These are phyloP conservation scores for Afroboletus lepidellus DNA, from an alignment of 1,284 basidiomycete species.

Conservation along the genomic window DNA sequence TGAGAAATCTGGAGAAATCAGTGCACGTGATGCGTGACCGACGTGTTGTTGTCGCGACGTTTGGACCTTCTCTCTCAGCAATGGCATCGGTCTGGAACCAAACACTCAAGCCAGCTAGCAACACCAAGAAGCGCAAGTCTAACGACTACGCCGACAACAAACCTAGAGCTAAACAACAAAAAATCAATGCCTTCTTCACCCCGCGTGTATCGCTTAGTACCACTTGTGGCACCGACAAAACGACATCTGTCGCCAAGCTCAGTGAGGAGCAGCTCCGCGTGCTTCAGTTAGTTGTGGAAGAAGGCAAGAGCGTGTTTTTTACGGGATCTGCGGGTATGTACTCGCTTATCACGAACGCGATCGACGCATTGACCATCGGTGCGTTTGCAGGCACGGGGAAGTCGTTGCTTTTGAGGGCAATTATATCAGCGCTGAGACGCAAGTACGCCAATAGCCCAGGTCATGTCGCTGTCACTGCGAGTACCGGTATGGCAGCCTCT, in stretches of 20 bases:
- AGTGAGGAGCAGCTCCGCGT: constrained; percentile 45
- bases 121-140: constrained; percentile 44
- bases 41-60: constrained; percentile 19
- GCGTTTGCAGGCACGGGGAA: constrained; percentile 68
- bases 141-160: constrained; percentile 18
- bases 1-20: constrained; percentile 16
- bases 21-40: constrained; percentile 32
- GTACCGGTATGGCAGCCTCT: constrained; percentile 68
- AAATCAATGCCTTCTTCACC: constrained; percentile 46
- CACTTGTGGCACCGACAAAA: constrained; percentile 31
- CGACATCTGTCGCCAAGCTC: constrained; percentile 37
- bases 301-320: constrained; percentile 50
- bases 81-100: constrained; percentile 17
- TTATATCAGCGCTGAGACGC: constrained; percentile 65
- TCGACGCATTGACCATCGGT: neutral
- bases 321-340: constrained; percentile 50
- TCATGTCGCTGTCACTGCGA: constrained; percentile 75
- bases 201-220: constrained; percentile 38
- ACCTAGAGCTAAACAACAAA: constrained; percentile 36
- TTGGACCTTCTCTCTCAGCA: neutral
- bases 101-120: constrained; percentile 11
- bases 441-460: constrained; percentile 51
- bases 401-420: constrained; percentile 72
- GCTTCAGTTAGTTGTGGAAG: constrained; percentile 46
- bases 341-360: neutral